Conservation (phyloP, 2,329 filamentous ascomycete genomes). For the Hypoxylon sp. region DNA sequence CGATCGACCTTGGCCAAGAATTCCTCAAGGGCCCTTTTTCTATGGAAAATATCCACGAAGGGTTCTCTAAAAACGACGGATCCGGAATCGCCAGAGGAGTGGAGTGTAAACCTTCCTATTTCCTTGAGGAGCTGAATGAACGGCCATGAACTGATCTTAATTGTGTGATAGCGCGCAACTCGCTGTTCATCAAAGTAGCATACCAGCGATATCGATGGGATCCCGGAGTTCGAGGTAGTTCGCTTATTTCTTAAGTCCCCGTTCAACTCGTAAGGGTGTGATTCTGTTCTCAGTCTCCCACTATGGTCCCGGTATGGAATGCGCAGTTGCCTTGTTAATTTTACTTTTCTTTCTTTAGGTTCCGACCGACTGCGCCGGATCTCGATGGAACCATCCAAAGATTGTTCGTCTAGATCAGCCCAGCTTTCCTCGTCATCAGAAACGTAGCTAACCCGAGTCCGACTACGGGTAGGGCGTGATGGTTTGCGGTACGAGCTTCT, state of each 20-base stretch:
- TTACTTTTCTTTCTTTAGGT: background rate
- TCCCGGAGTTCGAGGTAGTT: background rate
- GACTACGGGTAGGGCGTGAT: background rate
- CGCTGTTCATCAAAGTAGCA: conserved; percentile 2
- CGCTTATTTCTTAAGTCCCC: background rate
- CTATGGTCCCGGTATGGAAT: background rate
- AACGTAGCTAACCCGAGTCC: background rate
- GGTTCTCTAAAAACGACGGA: background rate
- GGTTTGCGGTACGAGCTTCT: background rate
- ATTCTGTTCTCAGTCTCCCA: background rate
- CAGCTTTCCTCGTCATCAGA: background rate
- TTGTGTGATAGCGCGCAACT: conserved; percentile 1
- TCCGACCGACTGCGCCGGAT: background rate
- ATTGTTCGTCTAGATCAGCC: background rate
- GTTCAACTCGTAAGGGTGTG: background rate
- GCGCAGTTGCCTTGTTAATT: background rate
- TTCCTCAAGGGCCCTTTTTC: background rate
- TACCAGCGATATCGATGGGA: background rate
- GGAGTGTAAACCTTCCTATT: background rate
- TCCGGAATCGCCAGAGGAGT: conserved; percentile 2
- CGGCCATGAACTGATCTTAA: background rate
- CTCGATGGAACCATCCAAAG: background rate
- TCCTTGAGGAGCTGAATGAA: background rate
- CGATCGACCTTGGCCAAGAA: background rate
- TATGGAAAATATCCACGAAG: background rate